phyloP scores from a whole-genome alignment of 768 basidiomycete genomes.

The Rhizopogon roseolus region DNA sequence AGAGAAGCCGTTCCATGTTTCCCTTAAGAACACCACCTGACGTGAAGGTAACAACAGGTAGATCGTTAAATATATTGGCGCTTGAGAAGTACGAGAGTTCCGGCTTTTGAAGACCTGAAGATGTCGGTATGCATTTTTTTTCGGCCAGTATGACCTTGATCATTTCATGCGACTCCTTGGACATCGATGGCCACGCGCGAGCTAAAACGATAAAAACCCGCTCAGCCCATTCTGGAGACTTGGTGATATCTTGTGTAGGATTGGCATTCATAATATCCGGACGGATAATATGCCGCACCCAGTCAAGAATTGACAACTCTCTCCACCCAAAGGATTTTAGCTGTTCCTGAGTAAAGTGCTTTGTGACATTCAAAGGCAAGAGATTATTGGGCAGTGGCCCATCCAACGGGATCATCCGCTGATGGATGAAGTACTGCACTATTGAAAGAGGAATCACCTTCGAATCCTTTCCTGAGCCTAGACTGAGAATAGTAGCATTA shows the following conservation, averaged over 20 bases:
- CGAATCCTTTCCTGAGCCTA: conserved; percentile 36
- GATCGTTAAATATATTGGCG: conserved; percentile 84
- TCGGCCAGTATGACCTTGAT: conserved; percentile 37
- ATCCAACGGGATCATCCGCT: conserved; percentile 64
- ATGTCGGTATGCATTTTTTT: conserved; percentile 46
- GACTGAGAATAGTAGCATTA: conserved; percentile 60
- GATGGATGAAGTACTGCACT: conserved; percentile 70
- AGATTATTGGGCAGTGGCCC: conserved; percentile 75
- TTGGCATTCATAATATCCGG: conserved; percentile 36
- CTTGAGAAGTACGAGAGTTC: conserved; percentile 78
- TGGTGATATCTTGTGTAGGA: conserved; percentile 55
- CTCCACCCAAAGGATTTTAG: conserved; percentile 70
- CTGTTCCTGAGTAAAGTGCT: conserved; percentile 46
- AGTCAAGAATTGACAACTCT: conserved; percentile 72
- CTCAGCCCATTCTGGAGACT: conserved; percentile 75
- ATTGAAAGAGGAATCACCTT: conserved; percentile 64
- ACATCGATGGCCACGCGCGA: conserved; percentile 68
- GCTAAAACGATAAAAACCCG: conserved; percentile 63
- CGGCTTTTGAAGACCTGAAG: conserved; percentile 64
- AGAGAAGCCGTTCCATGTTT: conserved; percentile 63
- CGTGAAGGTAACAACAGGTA: conserved; percentile 73
- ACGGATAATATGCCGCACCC: conserved; percentile 64
- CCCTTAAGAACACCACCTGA: conserved; percentile 63
- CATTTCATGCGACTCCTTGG: conserved; percentile 37
- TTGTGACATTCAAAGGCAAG: conserved; percentile 65